Conservation (phyloP, 257 asterid genomes). For the Plectranthus barbatus region DNA sequence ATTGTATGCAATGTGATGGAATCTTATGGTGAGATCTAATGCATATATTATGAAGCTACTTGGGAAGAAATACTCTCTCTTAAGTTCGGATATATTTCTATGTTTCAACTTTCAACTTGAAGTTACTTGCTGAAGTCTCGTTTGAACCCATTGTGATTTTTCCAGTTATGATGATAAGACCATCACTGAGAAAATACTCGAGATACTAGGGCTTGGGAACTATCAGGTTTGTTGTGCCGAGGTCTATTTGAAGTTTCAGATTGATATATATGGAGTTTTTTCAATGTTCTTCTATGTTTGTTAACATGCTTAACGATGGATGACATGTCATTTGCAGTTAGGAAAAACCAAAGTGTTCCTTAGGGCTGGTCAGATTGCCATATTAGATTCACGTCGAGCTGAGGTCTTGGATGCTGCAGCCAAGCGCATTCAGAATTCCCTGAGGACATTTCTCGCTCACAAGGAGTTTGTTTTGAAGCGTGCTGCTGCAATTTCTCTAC, state of each 20-base stretch:
- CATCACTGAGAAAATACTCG: conserved; percentile 73
- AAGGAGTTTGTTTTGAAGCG: conserved; percentile 50
- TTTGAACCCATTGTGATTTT: conserved; percentile 12
- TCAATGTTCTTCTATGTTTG: conserved; percentile 8
- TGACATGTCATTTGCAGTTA: conserved; percentile 41
- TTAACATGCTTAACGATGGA: conserved; percentile 1
- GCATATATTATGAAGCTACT: neutral
- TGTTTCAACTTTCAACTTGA: conserved; percentile 7
- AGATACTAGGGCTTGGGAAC: conserved; percentile 74
- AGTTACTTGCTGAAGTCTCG: conserved; percentile 7
- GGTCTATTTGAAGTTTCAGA: conserved; percentile 1
- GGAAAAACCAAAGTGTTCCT: conserved; percentile 93
- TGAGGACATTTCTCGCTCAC: conserved; percentile 64
- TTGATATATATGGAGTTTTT: neutral
- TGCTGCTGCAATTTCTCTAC: conserved; percentile 62
- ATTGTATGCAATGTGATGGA: neutral
- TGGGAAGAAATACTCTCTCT: neutral
- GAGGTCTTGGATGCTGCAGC: conserved; percentile 91
- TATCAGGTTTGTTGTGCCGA: conserved; percentile 64
- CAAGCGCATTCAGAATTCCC: conserved; percentile 63
- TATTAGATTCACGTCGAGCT: conserved; percentile 77
- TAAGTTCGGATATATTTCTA: too few relatives aligned
- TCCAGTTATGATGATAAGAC: conserved; percentile 86
- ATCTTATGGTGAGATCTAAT: conserved; percentile 4
- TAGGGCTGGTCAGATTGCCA: conserved; percentile 94